These are phyloP conservation scores for Chenopodium album DNA, from an alignment of 148 eudicot genomes.

Conservation along the genomic window DNA sequence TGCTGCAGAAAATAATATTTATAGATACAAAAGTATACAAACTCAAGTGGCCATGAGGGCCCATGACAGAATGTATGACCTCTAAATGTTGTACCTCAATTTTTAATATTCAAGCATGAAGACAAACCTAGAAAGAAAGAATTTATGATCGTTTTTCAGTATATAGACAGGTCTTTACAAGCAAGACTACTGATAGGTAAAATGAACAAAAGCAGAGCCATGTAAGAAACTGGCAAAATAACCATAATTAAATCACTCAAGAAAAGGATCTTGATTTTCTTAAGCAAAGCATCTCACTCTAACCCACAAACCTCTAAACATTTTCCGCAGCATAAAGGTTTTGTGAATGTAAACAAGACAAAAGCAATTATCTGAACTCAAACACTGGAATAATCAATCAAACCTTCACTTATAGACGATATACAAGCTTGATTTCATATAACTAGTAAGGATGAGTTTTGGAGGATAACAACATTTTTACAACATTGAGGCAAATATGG, in stretches of 20 bases:
- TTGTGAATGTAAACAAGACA: background rate
- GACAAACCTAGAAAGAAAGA: background rate
- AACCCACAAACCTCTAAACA: background rate
- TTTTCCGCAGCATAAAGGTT: background rate
- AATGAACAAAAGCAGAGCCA: conserved; percentile 3
- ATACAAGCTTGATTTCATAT: background rate
- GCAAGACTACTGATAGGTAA: background rate
- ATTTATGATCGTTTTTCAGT: background rate
- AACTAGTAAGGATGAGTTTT: background rate
- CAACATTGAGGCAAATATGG: background rate
- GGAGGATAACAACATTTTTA: background rate
- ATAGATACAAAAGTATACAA: background rate
- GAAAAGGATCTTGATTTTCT: background rate
- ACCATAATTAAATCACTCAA: background rate
- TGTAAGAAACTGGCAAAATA: background rate
- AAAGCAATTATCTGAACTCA: background rate
- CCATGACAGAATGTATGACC: background rate
- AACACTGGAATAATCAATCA: background rate
- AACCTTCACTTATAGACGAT: background rate
- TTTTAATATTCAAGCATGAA: background rate
- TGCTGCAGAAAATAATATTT: background rate
- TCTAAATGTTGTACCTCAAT: background rate
- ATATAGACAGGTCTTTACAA: background rate
- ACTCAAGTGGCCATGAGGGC: background rate
- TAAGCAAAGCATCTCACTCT: background rate